These are phyloP conservation scores for Hyparrhenia diplandra DNA, from an alignment of 176 grass and related monocot genomes.

Conservation along the genomic window DNA sequence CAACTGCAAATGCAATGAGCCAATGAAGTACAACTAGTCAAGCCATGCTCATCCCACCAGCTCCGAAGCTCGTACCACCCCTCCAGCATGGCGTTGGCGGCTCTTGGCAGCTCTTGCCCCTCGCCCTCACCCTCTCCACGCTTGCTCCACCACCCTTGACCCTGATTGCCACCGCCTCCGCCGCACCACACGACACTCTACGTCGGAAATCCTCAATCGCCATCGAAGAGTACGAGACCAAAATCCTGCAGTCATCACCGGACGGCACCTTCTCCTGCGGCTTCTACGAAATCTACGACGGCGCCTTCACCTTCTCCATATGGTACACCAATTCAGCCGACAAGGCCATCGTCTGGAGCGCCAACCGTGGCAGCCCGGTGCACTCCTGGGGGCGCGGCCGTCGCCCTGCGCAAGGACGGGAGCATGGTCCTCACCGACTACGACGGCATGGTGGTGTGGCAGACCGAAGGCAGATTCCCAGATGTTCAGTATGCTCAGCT, in stretches of 20 bases:
- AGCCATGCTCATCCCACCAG: not conserved
- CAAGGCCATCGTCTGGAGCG: conserved; percentile 25
- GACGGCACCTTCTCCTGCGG: conserved; percentile 38
- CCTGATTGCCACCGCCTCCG: not conserved
- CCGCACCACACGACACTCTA: not conserved
- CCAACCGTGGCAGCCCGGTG: conserved; percentile 37
- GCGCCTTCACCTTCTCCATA: conserved; percentile 41
- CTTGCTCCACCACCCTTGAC: not conserved
- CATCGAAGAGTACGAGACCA: conserved; percentile 23
- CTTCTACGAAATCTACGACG: conserved; percentile 14
- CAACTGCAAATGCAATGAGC: not conserved
- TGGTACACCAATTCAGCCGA: conserved; percentile 15
- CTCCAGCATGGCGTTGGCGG: not conserved
- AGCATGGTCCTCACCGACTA: conserved; percentile 37
- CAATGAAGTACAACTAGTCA: not conserved
- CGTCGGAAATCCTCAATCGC: conserved; percentile 2
- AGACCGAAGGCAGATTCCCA: not conserved
- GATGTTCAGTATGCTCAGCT: conserved; percentile 10
- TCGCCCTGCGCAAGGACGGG: conserved; percentile 31
- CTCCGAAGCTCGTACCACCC: not conserved
- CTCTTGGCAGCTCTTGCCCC: not conserved
- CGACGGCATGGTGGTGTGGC: conserved; percentile 24
- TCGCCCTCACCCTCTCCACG: not conserved
- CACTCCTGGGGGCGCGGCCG: conserved; percentile 13
- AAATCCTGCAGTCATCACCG: conserved; percentile 18